Percentiles rank a stretch among this genome's conserved stretches.
phyloP scores from a whole-genome alignment of 1,284 basidiomycete genomes.

The Anthracocystis panici-leucophaei region DNA sequence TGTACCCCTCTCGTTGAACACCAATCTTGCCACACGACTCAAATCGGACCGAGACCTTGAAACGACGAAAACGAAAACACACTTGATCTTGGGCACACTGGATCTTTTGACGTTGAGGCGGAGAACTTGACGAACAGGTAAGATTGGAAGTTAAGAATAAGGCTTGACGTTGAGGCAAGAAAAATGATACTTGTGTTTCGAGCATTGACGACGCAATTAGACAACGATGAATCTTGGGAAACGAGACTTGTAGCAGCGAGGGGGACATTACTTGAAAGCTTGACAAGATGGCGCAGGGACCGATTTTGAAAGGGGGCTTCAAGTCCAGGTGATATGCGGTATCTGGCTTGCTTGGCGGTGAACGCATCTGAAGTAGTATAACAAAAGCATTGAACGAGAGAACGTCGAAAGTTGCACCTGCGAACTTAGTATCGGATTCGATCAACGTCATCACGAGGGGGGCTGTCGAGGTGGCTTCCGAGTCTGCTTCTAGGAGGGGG shows the following conservation, averaged over 20 bases:
- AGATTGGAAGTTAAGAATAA: not conserved
- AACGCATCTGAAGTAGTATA: not conserved
- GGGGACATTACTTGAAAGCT: not conserved
- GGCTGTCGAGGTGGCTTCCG: conserved; percentile 54
- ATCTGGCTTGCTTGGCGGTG: not conserved
- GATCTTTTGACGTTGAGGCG: not conserved
- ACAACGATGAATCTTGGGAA: not conserved
- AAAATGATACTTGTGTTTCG: not conserved
- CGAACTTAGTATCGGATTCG: conserved; percentile 39
- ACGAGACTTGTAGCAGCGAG: conserved; percentile 7
- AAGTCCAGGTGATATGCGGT: not conserved
- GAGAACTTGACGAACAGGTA: not conserved
- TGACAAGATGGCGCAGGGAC: too few species aligned
- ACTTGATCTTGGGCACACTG: not conserved
- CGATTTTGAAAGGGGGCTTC: not conserved
- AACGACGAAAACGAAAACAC: not conserved
- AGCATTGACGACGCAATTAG: too few species aligned
- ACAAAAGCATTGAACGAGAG: not conserved
- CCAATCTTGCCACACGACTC: too few species aligned
- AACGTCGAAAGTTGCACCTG: not conserved
- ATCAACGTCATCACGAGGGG: conserved; percentile 51
- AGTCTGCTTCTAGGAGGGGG: conserved; percentile 38
- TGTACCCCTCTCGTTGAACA: too few species aligned
- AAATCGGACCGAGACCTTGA: not conserved
- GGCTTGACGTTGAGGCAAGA: conserved; percentile 2